Conservation (phyloP, 1,139 yeast genomes). For the Suzukiozyma palmioleophila region DNA sequence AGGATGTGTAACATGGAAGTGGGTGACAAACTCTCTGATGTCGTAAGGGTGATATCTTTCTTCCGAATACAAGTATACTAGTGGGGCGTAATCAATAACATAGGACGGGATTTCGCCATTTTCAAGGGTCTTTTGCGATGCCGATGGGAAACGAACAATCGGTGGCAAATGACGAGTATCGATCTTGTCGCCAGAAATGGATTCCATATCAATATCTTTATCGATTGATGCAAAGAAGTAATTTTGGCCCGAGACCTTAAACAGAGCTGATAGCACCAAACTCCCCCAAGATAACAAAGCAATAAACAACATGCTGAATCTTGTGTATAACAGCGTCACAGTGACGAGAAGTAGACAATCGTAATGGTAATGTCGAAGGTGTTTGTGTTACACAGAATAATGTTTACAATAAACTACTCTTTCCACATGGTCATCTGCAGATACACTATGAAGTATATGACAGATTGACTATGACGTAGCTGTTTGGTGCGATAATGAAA, state of each 20-base stretch:
- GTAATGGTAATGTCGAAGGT: no score
- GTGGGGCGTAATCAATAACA: slow-evolving; percentile 69
- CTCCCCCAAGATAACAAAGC: no score
- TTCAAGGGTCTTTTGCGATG: slow-evolving; percentile 28
- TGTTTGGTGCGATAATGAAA: no score
- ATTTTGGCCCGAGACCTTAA: neutral
- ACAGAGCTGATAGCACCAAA: neutral
- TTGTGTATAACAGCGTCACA: no score
- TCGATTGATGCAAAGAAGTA: neutral
- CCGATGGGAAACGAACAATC: slow-evolving; percentile 27
- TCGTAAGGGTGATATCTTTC: slow-evolving; percentile 86
- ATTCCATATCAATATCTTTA: neutral
- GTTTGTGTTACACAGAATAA: no score
- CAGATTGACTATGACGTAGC: no score
- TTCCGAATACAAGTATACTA: slow-evolving; percentile 84
- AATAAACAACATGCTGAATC: no score
- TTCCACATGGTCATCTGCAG: neutral
- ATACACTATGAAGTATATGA: neutral
- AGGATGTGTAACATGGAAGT: slow-evolving; percentile 48
- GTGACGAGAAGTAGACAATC: no score
- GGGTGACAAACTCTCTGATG: slow-evolving; percentile 59
- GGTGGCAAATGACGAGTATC: slow-evolving; percentile 28
- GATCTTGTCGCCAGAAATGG: no score
- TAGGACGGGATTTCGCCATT: slow-evolving; percentile 72
- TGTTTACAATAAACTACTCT: neutral